Base-by-base conservation (phyloP, 148 eudicot species). In the Arctostaphylos glauca region DNA sequence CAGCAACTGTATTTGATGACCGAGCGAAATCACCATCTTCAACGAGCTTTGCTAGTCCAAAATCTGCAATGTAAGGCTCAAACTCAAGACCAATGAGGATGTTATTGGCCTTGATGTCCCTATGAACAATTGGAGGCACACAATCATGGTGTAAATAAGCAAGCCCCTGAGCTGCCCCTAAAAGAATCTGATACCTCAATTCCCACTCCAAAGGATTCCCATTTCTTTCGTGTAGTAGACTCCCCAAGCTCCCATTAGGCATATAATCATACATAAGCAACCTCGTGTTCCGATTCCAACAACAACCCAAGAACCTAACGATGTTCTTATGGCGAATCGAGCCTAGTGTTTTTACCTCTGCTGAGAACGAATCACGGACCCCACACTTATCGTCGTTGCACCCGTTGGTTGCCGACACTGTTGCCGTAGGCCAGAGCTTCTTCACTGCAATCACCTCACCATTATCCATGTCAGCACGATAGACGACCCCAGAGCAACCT, bases 191-290 rank as follows among this genome's bases (percentile, higher is more conserved):
- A 88, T 92, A 95, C 80, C 98, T 93, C 78, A 95, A 68, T 62
- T 90, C 93, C 98, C 98, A 95, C 56, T 95, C 98, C 85, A 95
- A 86, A 54, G 89, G 87, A 70, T 86, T 92, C 21, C 93, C 93
- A 71, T 90, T 90, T 67, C 89, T 88, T 81, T 95, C 98, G 25
- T 95, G 98, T 18, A 95, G 85, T 23, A 95, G 78, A 46, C 97
- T 89, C 18, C 98, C 98, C 48, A 95, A 90, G 88, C 98, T 93
- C n/a, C 98, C 97, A 82, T 95, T 93, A 5, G 95, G 95, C 97
- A 95, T 92, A 64, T 92, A 95, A 81, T 95, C 98, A 80, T 95
- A 95, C 98, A 95, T 93, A 21, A 95, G 95, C 84, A 95, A 83
- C 73, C 91, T 88, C 15, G 91, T 95, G 73, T 86, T 92, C 46